Evolutionary conservation across 1,284 basidiomycete species (phyloP).

Genomic region (Pseudozyma tsukubaensis): DNA sequence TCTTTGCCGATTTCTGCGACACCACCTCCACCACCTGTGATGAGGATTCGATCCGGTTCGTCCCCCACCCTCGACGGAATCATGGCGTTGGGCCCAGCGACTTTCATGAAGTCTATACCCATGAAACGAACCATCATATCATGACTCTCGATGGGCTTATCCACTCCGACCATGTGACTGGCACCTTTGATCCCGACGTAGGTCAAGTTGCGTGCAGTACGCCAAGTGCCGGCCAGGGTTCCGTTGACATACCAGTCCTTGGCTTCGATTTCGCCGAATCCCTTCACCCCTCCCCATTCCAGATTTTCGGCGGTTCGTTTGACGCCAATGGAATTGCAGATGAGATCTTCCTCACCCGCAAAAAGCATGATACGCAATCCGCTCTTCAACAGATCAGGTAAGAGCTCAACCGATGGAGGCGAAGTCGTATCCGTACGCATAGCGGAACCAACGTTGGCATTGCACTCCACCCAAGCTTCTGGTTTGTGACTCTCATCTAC

Average conservation of each 20-base stretch:
- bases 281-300: conserved; percentile 85
- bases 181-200: conserved; percentile 85
- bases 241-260: conserved; percentile 82
- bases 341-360: conserved; percentile 93
- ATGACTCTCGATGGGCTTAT: conserved; percentile 86
- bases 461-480: conserved; percentile 90
- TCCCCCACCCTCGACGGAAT: conserved; percentile 81
- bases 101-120: conserved; percentile 80
- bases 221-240: conserved; percentile 88
- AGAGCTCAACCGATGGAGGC: conserved; percentile 79
- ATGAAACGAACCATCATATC: conserved; percentile 84
- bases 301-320: conserved; percentile 85
- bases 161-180: conserved; percentile 78
- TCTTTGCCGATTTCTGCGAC: conserved; percentile 35
- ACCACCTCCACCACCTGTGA: conserved; percentile 50
- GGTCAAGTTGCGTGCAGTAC: conserved; percentile 86
- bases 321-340: conserved; percentile 90
- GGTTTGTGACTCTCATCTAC: conserved; percentile 76
- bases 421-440: conserved; percentile 73
- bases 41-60: conserved; percentile 72
- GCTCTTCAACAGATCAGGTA: conserved; percentile 82
- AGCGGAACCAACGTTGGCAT: conserved; percentile 76
- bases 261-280: conserved; percentile 69
- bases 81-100: conserved; percentile 79
- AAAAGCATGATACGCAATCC: conserved; percentile 87